Conservation (phyloP, 2,329 filamentous ascomycete species). For the Xylogone sp. region DNA sequence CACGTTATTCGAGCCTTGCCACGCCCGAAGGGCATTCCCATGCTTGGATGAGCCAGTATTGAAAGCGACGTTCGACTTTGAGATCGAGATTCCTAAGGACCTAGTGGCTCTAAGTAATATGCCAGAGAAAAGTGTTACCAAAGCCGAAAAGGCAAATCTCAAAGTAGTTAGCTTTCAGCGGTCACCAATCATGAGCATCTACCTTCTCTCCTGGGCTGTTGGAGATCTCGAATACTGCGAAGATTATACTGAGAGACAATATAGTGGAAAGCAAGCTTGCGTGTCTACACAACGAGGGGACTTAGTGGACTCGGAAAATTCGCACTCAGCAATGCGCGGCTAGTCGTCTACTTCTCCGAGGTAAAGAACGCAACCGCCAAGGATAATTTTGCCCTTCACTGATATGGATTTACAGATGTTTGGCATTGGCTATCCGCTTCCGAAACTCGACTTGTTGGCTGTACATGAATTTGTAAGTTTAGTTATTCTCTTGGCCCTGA, state of each 20-base stretch:
- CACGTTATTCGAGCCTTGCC: constrained; percentile 48
- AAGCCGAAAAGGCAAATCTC: constrained; percentile 54
- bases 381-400: neutral
- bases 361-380: neutral
- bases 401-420: constrained; percentile 56
- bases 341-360: constrained; percentile 87
- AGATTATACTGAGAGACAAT: constrained; percentile 78
- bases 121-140: constrained; percentile 32
- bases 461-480: constrained; percentile 76
- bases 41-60: constrained; percentile 75
- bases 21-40: constrained; percentile 61
- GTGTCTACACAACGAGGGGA: constrained; percentile 88
- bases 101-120: constrained; percentile 91
- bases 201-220: constrained; percentile 85
- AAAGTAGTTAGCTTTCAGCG: constrained; percentile 73
- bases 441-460: constrained; percentile 81
- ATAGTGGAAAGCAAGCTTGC: constrained; percentile 85
- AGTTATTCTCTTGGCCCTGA: neutral
- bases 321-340: constrained; percentile 82
- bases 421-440: constrained; percentile 82
- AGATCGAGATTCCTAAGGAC: constrained; percentile 75
- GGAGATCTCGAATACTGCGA: constrained; percentile 96
- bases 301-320: constrained; percentile 85
- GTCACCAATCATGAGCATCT: constrained; percentile 83
- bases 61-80: constrained; percentile 67